Evolutionary conservation across 331 rosid genomes (phyloP), one percentile per base, ranked within the genome.

Genomic region (Erythrophleum ivorense): DNA sequence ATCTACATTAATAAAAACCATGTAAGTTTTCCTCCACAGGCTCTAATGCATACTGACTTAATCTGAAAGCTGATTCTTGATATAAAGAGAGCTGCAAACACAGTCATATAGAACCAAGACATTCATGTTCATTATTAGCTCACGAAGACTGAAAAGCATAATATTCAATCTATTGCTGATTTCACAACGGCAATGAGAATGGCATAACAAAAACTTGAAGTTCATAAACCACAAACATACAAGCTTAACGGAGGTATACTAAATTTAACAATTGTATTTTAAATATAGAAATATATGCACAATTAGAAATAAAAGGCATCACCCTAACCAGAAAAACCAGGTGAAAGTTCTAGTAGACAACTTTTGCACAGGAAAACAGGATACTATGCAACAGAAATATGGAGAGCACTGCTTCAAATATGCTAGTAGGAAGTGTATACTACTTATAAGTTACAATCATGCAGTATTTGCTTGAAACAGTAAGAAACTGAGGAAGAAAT

Each of bases 1-100:
- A 90, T 86, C 98, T 92, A 84, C 53, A 76, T 59, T 75, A 38
- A 79, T 81, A 75, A 73, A 40, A 72, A 54, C 74, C 83, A 78
- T 60, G 89, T 89, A 80, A 84, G 83, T 48, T 77, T 60, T 86
- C 66, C 78, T 52, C 78, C 78, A 82, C 43, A 33, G 52, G 53
- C 21, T 55, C 60, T 71, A 76, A 71, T 48, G 66, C 84, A 75
- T 46, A 64, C 43, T 38, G 54, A 55, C 76, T 73, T 71, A 76
- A 38, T 75, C 38, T 21, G 46, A 68, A 41, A 68, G 65, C 14
- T 52, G 69, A 62, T 62, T 53, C 84, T 38, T 68, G 48, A 58
- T 19, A 50, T 45, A 72, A 76, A 57, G 50, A 76, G 65, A 77
- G 34, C 49, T 29, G 70, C 13, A 57, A 40, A 73, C 14, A 43